These are phyloP conservation scores for Mrakia gelida DNA, from an alignment of 768 basidiomycete species.

Conservation along the genomic window DNA sequence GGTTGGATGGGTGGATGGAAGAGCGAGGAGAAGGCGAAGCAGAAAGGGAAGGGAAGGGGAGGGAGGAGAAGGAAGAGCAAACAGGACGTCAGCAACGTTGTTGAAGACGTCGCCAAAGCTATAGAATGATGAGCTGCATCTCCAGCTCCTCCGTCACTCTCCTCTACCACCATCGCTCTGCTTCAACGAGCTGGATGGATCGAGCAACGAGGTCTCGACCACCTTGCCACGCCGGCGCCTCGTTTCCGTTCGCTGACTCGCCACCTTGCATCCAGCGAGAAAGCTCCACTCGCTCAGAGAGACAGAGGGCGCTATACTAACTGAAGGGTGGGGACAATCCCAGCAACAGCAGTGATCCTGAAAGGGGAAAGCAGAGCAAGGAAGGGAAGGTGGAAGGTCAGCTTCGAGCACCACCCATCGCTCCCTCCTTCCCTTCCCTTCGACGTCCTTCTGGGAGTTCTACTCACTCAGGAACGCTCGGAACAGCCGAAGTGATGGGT, in stretches of 20 bases:
- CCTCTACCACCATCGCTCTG: background rate
- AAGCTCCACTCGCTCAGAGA: background rate
- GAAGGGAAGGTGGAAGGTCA: background rate
- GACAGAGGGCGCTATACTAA: constrained; percentile 42
- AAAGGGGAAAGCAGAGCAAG: background rate
- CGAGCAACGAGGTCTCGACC: background rate
- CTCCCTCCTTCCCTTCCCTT: background rate
- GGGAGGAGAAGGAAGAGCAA: background rate
- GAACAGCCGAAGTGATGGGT: constrained; percentile 2
- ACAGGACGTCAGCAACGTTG: constrained; percentile 23
- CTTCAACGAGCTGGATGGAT: background rate
- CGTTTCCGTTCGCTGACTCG: background rate
- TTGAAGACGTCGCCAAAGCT: background rate
- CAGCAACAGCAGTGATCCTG: constrained; percentile 85
- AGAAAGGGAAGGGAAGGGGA: background rate
- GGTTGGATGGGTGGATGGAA: constrained; percentile 14
- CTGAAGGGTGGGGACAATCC: constrained; percentile 97
- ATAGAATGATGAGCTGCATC: background rate
- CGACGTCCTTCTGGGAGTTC: background rate
- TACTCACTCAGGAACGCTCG: constrained; percentile 30
- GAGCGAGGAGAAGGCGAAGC: background rate
- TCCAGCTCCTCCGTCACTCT: background rate
- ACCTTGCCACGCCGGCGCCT: background rate
- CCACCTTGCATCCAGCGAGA: background rate
- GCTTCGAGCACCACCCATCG: background rate